Percentiles rank a stretch among this genome's conserved stretches.
These are phyloP conservation scores for Epichloe sylvatica DNA, from an alignment of 2,329 filamentous ascomycete species.

Conservation along the genomic window DNA sequence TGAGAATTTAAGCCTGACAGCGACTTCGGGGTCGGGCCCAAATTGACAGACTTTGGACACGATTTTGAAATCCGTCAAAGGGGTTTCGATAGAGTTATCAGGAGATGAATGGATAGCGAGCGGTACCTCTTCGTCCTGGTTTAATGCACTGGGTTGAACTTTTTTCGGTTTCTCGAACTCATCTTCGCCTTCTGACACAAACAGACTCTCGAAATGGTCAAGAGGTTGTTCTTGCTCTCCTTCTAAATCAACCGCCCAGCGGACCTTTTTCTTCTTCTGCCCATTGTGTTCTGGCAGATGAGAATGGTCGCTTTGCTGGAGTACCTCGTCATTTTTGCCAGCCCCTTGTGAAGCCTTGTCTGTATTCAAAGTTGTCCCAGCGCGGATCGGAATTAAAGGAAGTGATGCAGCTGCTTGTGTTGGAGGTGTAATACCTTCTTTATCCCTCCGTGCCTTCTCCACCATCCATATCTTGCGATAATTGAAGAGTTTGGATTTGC, in stretches of 20 bases:
- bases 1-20: slow-evolving; percentile 7
- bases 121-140: neutral
- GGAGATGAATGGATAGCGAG: neutral
- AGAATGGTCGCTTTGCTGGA: neutral
- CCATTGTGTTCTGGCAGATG: neutral
- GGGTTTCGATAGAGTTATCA: neutral
- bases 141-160: neutral
- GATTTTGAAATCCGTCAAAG: neutral
- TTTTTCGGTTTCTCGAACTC: neutral
- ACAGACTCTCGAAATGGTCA: slow-evolving; percentile 2
- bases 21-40: slow-evolving; percentile 1
- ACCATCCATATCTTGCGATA: slow-evolving; percentile 3
- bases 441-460: slow-evolving; percentile 6
- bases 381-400: neutral
- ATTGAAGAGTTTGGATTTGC: slow-evolving; percentile 26
- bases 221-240: neutral
- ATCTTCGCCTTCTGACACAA: slow-evolving; percentile 2
- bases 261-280: slow-evolving; percentile 2
- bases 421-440: slow-evolving; percentile 4
- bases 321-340: neutral
- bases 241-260: slow-evolving; percentile 3
- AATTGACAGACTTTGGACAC: slow-evolving; percentile 7
- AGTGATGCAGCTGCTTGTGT: neutral
- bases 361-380: neutral
- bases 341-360: neutral